Evolutionary conservation across 306 rosid genomes (phyloP), one percentile per base, ranked within the genome.

Genomic region (Crataegus laevigata): DNA sequence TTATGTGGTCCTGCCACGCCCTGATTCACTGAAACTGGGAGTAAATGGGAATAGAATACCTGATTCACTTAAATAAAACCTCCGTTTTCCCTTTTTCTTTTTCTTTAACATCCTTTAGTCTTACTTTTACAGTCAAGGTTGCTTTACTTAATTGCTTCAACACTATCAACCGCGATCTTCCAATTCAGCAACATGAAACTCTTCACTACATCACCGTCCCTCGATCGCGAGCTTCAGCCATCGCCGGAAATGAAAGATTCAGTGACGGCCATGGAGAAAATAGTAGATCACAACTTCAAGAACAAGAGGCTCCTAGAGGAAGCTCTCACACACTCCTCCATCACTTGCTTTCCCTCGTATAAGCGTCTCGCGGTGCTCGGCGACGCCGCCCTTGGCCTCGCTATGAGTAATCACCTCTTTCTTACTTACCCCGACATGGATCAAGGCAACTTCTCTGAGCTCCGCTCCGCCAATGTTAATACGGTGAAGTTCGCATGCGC

Each of bases 401-500:
- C 89, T 1, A 4, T 88, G 14, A 81, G 82, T 75, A 88, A 84
- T 52, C 47, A 89, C 38, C 66, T 88, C 22, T 87, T 75, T 50
- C 83, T 78, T 0, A 73, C 84, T 3, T 83, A 87, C 75, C 87
- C 96, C 0, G 1, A 45, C 6, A 77, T 91, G 3, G 80, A 89
- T 0, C 94, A 84, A 0, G 89, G 91, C 13, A 69, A 80, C 1
- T 90, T 93, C 74, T 71, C 96, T 11, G 24, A 71, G 70, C 84
- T 93, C 4, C 92, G 96, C 32, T 81, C 98, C 6, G 91, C 92
- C 32, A 93, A 88, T 7, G 43, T 93, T 50, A 88, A 90, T 82
- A 93, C 91, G 21, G 91, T 83, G 87, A 89, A 89, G 72, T 91
- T 93, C 42, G 98, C 98, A 0, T 93, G 97, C 17, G 88, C 81